Evolutionary conservation across 495 filamentous ascomycete species (phyloP).

Genomic region (Baudoinia panamericana): DNA sequence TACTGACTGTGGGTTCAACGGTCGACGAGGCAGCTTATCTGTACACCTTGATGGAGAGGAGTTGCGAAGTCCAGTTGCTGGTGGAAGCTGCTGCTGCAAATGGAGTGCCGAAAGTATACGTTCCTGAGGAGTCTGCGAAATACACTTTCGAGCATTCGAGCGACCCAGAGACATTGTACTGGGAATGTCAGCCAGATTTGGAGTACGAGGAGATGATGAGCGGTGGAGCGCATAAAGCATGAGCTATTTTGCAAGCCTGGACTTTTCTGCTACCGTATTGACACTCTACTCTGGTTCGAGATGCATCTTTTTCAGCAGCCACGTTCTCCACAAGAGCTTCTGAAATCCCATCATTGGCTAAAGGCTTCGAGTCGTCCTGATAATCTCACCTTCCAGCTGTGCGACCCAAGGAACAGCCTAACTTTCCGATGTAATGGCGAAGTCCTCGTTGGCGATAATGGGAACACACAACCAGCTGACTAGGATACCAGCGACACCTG

Average conservation of each 20-base stretch:
- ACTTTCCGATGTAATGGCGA: slow-evolving; percentile 10
- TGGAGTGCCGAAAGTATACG: slow-evolving; percentile 26
- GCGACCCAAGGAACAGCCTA: slow-evolving; percentile 22
- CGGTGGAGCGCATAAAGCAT: slow-evolving; percentile 16
- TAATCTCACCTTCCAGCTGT: slow-evolving; percentile 17
- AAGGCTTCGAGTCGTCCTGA: slow-evolving; percentile 14
- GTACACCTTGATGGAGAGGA: slow-evolving; percentile 31
- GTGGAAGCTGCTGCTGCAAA: slow-evolving; percentile 31
- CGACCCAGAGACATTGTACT: slow-evolving; percentile 30
- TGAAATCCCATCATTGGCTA: slow-evolving; percentile 9
- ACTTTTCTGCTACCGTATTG: background rate
- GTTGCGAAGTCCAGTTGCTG: slow-evolving; percentile 30
- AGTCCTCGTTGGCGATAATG: slow-evolving; percentile 29
- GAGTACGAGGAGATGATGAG: slow-evolving; percentile 28
- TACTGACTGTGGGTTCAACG: slow-evolving; percentile 31
- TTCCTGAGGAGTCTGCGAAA: slow-evolving; percentile 28
- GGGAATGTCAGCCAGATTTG: slow-evolving; percentile 32
- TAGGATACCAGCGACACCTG: slow-evolving; percentile 37
- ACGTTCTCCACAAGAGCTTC: slow-evolving; percentile 3
- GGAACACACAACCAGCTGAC: slow-evolving; percentile 42
- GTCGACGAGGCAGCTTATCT: slow-evolving; percentile 33
- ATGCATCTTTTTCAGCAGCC: background rate
- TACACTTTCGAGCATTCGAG: slow-evolving; percentile 29
- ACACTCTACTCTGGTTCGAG: background rate
- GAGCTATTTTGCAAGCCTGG: background rate